Base-by-base conservation (phyloP, 768 basidiomycete species). In the Russula griseocarnosa region DNA sequence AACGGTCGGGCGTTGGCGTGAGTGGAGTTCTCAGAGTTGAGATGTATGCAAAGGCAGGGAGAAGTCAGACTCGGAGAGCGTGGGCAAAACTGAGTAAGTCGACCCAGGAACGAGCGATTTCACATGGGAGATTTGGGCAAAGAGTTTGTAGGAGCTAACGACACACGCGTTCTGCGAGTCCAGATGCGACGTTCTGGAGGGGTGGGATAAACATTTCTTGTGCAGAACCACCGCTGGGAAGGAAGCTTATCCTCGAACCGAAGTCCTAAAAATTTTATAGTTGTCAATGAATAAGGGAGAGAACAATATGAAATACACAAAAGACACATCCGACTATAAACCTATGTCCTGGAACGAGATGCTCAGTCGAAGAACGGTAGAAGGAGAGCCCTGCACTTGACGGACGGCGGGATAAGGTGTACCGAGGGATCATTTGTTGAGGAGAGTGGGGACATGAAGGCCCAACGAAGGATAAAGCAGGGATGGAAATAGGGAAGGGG, bases 401-500 rank as follows among this genome's bases (percentile, higher is more conserved):
- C 3, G 68, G 68, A n/a, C 68, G 68, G 24, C 68, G 68, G 34
- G 66, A 62, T 2, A 69, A 58, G n/a, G 60, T 66, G 30, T 67
- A 59, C 2, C 64, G 64, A 22, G 60, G 58, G n/a, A 40, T 51
- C 51, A 54, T 54, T 55, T 36, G 46, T 9, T 55, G 51, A 20
- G 66, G 66, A 1, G 68, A 69, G 3, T 50, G 62, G 1, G 62
- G 56, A 9, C 62, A 62, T 22, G 67, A 59, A 32, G 60, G 61
- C 47, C 57, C n/a, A 2, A 63, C 58, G 14, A 67, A 61, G n/a
- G 66, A 55, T 50, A 69, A 50, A 26, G 58, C 55, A 54, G 68
- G 68, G 18, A 67, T 60, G 16, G 59, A 32, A 5, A 61, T 67
- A 13, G 68, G 68, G n/a, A 69, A 64, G 16, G 62, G 47, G 22